phyloP scores from a whole-genome alignment of 2,329 filamentous ascomycete genomes.

The Aspergillus spinulosporus region DNA sequence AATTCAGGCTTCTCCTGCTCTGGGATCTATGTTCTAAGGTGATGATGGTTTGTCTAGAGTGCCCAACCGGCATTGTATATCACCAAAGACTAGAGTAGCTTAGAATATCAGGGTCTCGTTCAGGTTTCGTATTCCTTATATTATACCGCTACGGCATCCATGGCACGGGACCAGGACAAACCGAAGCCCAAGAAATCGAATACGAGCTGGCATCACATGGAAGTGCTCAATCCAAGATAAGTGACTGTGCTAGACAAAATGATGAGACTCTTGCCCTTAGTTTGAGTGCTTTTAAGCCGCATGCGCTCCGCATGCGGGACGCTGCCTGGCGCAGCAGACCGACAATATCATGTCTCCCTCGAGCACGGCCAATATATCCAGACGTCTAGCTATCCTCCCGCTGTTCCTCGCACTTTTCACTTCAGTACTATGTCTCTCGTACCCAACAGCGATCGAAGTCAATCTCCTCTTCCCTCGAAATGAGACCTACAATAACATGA shows the following conservation, averaged over 20 bases:
- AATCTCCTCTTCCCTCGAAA: conserved; percentile 7
- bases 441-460: conserved; percentile 6
- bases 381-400: neutral
- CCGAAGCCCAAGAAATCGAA: neutral
- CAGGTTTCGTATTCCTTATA: neutral
- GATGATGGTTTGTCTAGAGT: too few species aligned
- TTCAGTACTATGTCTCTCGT: neutral
- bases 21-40: too few species aligned
- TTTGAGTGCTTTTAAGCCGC: neutral
- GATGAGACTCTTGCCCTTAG: neutral
- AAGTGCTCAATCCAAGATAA: too few species aligned
- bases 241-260: neutral
- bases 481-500: conserved; percentile 11
- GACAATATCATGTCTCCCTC: neutral
- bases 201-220: neutral
- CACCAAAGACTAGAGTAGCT: too few species aligned
- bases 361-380: neutral
- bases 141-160: neutral
- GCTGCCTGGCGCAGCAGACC: neutral
- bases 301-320: neutral
- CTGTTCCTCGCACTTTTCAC: neutral
- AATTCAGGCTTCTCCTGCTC: too few species aligned
- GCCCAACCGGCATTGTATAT: too few species aligned
- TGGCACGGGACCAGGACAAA: neutral
- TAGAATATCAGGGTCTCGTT: neutral